These are phyloP conservation scores for Endothia cerciana DNA, from an alignment of 2,329 filamentous ascomycete genomes.

Conservation along the genomic window DNA sequence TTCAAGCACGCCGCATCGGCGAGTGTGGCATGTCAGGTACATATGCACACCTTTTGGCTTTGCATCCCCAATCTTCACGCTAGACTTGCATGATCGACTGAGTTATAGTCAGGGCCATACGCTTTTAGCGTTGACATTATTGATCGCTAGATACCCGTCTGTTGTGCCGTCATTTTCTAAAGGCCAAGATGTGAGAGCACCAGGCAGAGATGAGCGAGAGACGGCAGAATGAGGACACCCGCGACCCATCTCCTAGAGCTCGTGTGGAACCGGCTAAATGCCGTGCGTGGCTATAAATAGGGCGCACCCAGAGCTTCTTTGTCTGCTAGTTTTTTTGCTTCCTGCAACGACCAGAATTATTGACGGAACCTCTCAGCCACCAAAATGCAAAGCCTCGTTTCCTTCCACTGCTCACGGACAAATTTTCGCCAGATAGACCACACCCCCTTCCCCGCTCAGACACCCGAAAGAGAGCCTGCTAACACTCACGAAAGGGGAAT, in stretches of 20 bases:
- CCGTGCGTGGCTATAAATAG: too few species aligned
- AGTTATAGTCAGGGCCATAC: slow-evolving; percentile 49
- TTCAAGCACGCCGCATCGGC: slow-evolving; percentile 42
- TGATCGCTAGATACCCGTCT: not conserved
- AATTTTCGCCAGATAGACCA: not conserved
- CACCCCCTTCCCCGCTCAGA: not conserved
- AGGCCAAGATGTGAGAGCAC: not conserved
- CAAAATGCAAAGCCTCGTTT: not conserved
- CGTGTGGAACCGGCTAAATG: not conserved
- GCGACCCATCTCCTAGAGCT: too few species aligned
- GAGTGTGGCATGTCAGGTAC: slow-evolving; percentile 56
- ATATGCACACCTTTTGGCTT: slow-evolving; percentile 59
- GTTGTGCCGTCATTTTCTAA: not conserved
- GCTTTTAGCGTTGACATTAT: not conserved
- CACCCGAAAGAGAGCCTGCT: too few species aligned
- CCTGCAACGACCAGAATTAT: too few species aligned
- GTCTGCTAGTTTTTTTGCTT: not conserved
- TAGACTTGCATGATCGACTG: slow-evolving; percentile 39
- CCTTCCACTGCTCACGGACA: not conserved
- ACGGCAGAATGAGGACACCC: not conserved
- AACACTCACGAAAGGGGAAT: too few species aligned
- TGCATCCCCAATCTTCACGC: slow-evolving; percentile 59
- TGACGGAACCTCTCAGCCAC: too few species aligned
- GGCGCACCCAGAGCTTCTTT: not conserved
- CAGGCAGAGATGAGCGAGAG: not conserved